Conservation (phyloP, 2,329 filamentous ascomycete species). For the Cylindrodendrum hubeiense region DNA sequence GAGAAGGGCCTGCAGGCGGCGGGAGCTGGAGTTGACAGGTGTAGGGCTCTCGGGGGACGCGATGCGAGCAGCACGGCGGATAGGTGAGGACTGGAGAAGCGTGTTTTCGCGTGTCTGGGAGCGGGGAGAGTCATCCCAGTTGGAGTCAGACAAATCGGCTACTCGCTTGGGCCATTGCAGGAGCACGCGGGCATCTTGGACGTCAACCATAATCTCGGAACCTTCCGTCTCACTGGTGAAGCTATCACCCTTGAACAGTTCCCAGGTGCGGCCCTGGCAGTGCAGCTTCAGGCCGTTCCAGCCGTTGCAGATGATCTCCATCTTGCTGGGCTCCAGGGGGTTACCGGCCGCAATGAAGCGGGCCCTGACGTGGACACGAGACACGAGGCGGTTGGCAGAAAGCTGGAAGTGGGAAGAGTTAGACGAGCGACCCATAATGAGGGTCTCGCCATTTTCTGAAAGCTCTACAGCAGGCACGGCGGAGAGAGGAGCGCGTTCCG, state of each 20-base stretch:
- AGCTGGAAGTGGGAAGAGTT: slow-evolving; percentile 97
- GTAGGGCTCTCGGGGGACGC: slow-evolving; percentile 81
- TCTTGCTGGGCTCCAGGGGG: slow-evolving; percentile 77
- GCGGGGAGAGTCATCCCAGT: slow-evolving; percentile 74
- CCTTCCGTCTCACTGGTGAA: slow-evolving; percentile 92
- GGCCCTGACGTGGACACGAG: slow-evolving; percentile 91
- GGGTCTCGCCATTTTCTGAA: slow-evolving; percentile 81
- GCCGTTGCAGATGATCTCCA: slow-evolving; percentile 91
- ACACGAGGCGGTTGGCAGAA: slow-evolving; percentile 91
- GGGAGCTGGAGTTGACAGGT: slow-evolving; percentile 58
- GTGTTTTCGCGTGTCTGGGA: slow-evolving; percentile 47
- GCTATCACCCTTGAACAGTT: slow-evolving; percentile 87
- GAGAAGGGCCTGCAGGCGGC: slow-evolving; percentile 60
- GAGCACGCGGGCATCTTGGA: slow-evolving; percentile 91
- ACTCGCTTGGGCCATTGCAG: slow-evolving; percentile 83
- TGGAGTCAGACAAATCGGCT: slow-evolving; percentile 73
- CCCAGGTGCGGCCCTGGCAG: slow-evolving; percentile 88
- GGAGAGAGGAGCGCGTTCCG: slow-evolving; percentile 86
- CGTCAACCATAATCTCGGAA: slow-evolving; percentile 93
- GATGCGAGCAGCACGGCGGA: slow-evolving; percentile 69
- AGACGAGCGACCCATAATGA: slow-evolving; percentile 93
- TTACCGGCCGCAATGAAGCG: slow-evolving; percentile 80
- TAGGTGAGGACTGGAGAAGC: slow-evolving; percentile 70
- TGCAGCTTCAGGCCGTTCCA: slow-evolving; percentile 97
- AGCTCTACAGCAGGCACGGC: slow-evolving; percentile 87